Evolutionary conservation across 1,139 yeast genomes (phyloP).

Genomic region (Taphrina deformans): DNA sequence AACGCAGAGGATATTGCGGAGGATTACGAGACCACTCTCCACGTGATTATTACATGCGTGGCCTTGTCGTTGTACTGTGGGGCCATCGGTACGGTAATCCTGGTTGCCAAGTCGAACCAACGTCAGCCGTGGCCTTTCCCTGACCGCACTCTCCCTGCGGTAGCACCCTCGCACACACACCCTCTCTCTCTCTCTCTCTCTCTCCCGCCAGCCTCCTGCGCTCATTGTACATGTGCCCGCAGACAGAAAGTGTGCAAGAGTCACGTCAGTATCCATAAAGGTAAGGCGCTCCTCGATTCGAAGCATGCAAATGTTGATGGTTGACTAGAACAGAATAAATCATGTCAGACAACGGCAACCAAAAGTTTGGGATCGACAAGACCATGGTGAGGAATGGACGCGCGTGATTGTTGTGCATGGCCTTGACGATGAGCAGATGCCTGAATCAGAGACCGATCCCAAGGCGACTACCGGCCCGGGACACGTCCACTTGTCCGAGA

Average conservation of each 20-base stretch:
- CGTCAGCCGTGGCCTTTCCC: no score
- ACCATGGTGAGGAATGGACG: conserved; percentile 14
- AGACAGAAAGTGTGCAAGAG: no score
- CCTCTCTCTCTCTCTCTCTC: neutral
- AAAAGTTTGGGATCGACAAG: conserved; percentile 32
- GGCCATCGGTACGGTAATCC: neutral
- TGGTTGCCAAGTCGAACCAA: neutral
- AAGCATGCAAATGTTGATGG: no score
- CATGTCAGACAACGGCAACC: conserved; percentile 27
- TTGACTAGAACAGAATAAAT: no score
- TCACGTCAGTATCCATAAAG: no score
- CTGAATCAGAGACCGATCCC: conserved; percentile 30
- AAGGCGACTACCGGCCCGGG: conserved; percentile 28
- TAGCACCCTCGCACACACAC: no score
- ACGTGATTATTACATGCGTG: neutral
- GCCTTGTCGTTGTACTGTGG: neutral
- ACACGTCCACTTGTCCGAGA: conserved; percentile 22
- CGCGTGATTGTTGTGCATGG: neutral
- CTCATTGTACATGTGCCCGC: no score
- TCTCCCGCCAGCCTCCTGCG: neutral
- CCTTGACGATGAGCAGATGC: conserved; percentile 4
- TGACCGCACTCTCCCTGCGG: no score
- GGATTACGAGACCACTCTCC: neutral
- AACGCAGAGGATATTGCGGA: no score
- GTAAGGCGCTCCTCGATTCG: no score